phyloP scores from a whole-genome alignment of 768 basidiomycete species.

The Leucosporidium yakuticum region DNA sequence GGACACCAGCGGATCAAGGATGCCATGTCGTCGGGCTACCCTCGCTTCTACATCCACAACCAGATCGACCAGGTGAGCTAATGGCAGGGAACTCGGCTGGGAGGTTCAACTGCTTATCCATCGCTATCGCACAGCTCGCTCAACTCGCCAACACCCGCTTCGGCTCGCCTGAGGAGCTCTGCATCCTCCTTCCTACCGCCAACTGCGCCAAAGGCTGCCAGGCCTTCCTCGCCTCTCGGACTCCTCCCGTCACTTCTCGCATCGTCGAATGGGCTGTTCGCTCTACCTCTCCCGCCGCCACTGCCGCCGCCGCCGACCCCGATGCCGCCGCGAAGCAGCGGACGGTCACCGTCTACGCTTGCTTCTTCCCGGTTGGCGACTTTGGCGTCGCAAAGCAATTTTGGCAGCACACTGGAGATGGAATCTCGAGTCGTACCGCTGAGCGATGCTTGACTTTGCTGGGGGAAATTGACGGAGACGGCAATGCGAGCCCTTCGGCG shows the following conservation, averaged over 20 bases:
- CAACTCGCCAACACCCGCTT: constrained; percentile 71
- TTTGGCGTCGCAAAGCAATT: constrained; percentile 74
- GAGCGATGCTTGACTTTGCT: constrained; percentile 73
- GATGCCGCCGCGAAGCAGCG: constrained; percentile 13
- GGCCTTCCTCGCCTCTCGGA: constrained; percentile 54
- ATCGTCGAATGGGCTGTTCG: constrained; percentile 65
- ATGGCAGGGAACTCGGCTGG: no score
- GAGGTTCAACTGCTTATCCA: background rate
- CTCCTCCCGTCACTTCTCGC: constrained; percentile 59
- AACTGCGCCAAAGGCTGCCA: constrained; percentile 68
- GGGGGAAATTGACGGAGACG: constrained; percentile 45
- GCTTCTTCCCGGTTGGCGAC: constrained; percentile 61
- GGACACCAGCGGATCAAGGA: constrained; percentile 72
- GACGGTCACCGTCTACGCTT: constrained; percentile 65
- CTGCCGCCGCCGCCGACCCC: constrained; percentile 26
- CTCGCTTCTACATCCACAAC: constrained; percentile 85
- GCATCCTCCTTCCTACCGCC: constrained; percentile 71
- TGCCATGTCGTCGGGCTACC: constrained; percentile 82
- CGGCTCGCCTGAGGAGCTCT: constrained; percentile 61
- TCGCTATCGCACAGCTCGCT: constrained; percentile 59
- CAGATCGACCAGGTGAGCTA: constrained; percentile 70
- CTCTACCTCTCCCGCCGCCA: constrained; percentile 23
- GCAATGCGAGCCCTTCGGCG: background rate
- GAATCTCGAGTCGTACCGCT: constrained; percentile 80
- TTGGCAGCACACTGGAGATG: constrained; percentile 92